Base-by-base conservation (phyloP, 345 rosid genomes). In the Linum lewisii region DNA sequence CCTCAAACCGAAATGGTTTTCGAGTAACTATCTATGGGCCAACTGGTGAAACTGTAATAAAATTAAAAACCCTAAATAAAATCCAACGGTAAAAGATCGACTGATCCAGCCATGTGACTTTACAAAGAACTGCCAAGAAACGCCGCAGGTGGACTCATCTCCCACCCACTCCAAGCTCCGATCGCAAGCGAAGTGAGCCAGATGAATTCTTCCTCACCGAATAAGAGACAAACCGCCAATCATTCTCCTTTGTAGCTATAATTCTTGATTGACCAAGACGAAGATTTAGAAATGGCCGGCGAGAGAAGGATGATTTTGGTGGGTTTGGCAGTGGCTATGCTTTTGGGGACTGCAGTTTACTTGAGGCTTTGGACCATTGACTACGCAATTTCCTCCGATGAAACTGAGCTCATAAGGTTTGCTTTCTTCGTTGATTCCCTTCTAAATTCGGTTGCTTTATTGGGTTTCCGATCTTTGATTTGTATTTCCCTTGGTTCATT, bases 351-450 rank as follows among this genome's bases (percentile, higher is more conserved):
- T 57, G 85, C 81, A 24, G 76, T 88, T 57, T 88, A 88, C 67
- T 65, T 86, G 29, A 78, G 79, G 73, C 94, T 88, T 1, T 88
- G 96, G 96, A 68, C 85, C 0, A 79, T 84, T 60, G 96, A 88
- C 62, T 84, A 86, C 67, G 73, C 82, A 58, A 66, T 82, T 61
- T 82, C 96, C 14, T 74, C 87, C 19, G 78, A 62, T 42, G 94
- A 88, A 59, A 51, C 87, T 9, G 88, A 88, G 37, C 63, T 81
- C 67, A 23, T 88, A 61, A 88, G 96, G 96, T 88, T 57, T n/a
- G 15, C 49, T 34, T 25, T 15, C 10, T 54, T 22, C 26, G n/a
- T 34, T 4, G 2, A 3, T 29, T 59, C 36, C 10, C 44, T n/a
- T 14, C 20, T 45, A 29, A 29, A 7, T 50, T 7, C 54, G n/a